Conservation (phyloP, 148 eudicot species). For the Amaranthus cruentus region DNA sequence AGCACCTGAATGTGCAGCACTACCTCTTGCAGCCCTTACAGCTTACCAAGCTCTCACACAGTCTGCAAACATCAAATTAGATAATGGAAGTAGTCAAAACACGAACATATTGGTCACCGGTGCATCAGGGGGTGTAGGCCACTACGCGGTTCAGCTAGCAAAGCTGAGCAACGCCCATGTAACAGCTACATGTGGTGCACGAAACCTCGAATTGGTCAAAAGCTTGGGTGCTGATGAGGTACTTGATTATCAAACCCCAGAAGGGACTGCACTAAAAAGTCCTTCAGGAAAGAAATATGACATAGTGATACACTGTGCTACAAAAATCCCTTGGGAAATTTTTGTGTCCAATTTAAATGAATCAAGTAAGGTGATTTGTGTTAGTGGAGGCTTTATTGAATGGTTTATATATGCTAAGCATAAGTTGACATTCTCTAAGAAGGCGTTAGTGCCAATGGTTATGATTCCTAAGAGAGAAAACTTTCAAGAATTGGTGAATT, state of each 20-base stretch:
- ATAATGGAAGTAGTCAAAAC: conserved; percentile 34
- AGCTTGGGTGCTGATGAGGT: conserved; percentile 47
- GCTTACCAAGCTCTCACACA: conserved; percentile 56
- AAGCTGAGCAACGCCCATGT: conserved; percentile 72
- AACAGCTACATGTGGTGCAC: conserved; percentile 70
- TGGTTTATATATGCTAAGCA: conserved; percentile 42
- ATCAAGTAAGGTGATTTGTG: conserved; percentile 50
- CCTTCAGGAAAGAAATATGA: conserved; percentile 63
- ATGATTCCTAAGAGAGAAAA: conserved; percentile 36
- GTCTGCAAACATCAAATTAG: conserved; percentile 44
- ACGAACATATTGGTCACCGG: conserved; percentile 56
- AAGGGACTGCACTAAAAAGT: conserved; percentile 55
- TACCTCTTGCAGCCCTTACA: conserved; percentile 51
- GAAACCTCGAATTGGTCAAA: conserved; percentile 55
- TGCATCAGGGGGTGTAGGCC: conserved; percentile 73
- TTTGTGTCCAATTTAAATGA: conserved; percentile 46
- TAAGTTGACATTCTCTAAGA: conserved; percentile 48
- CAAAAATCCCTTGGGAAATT: conserved; percentile 49
- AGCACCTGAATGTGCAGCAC: conserved; percentile 50
- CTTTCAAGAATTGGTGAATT: conserved; percentile 45
- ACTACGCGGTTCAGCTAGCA: conserved; percentile 67
- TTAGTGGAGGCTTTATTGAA: conserved; percentile 34
- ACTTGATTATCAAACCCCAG: conserved; percentile 33
- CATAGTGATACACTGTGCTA: conserved; percentile 52
- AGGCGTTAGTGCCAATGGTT: conserved; percentile 45